Base-by-base conservation (phyloP, 169 alveolate species). In the Plasmodium gaboni region DNA sequence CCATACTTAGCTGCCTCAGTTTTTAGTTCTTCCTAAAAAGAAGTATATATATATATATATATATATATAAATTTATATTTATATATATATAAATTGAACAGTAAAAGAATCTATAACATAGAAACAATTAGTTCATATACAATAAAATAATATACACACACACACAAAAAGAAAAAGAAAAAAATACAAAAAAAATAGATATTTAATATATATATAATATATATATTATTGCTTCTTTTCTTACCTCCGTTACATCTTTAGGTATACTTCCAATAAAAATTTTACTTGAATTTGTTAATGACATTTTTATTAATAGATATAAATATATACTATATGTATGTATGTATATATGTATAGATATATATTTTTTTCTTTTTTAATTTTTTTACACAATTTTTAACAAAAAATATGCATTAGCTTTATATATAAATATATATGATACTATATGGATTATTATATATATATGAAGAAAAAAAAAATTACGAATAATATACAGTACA, bases 181-280 rank as follows among this genome's bases (percentile, higher is more conserved):
- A 53, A 12, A 10, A 9, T 53, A 53, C 60, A 50, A 28, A 28
- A 28, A 28, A 28, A 28, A 4, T 28, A 28, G 7, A 5, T 28
- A 4, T 1, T 28, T 28, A 28, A 28, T 59, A 26, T 48, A 51
- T 73, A 59, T 28, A 74, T 28, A 38, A 59, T 28, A 74, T 28
- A 38, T 32, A 19, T 61, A 10, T 24, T 17, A 17, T 2, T 42
- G 65, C 2, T 53, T 19, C 4, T 17, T 71, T 6, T 42, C 78
- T 19, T 73, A 91, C 96, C 94, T 93, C 96, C 19, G 94, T 78
- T 19, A 91, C 92, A 28, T 85, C 93, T 26, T 89, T 83, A 26
- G 96, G 96, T 12, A 93, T 91, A 38, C 90, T 88, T 5, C 96
- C 96, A 15, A 93, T 78, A 71, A 93, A 93, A 19, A 93, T 71